Conservation (phyloP, 768 basidiomycete genomes). For the Tylopilus subfusipes region DNA sequence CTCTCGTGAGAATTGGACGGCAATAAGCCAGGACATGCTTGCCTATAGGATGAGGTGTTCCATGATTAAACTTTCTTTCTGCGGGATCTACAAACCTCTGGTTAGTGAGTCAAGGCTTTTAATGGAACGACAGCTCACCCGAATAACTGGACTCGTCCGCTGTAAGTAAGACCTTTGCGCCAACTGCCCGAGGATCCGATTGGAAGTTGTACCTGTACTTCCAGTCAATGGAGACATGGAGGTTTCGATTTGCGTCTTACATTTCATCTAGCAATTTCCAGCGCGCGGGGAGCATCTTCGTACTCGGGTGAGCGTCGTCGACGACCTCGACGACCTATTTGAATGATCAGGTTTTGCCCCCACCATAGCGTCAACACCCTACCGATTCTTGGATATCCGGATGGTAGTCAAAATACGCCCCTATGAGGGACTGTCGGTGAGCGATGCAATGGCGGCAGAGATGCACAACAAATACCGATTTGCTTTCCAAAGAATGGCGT, state of each 20-base stretch:
- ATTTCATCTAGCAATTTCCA: constrained; percentile 62
- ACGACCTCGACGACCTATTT: constrained; percentile 56
- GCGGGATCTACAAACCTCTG: constrained; percentile 19
- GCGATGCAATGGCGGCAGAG: neutral
- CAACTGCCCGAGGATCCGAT: constrained; percentile 62
- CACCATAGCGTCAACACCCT: constrained; percentile 16
- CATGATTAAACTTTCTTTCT: constrained; percentile 54
- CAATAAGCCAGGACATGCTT: constrained; percentile 12
- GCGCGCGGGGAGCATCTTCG: constrained; percentile 44
- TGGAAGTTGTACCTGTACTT: constrained; percentile 63
- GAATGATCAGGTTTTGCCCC: neutral
- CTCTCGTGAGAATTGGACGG: constrained; percentile 1
- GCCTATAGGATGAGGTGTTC: constrained; percentile 77
- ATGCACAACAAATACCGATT: constrained; percentile 40
- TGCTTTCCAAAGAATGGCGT: constrained; percentile 55
- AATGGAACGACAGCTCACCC: constrained; percentile 37
- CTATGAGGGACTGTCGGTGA: constrained; percentile 26
- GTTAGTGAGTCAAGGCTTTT: neutral
- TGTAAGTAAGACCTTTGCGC: constrained; percentile 58
- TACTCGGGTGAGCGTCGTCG: constrained; percentile 59
- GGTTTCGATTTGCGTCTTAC: constrained; percentile 33
- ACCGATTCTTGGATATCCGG: constrained; percentile 64
- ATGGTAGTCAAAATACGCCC: constrained; percentile 72
- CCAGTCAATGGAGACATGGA: constrained; percentile 7
- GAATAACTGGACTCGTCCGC: constrained; percentile 64